Conservation (phyloP, 805 yeast species). For the Candida montana region DNA sequence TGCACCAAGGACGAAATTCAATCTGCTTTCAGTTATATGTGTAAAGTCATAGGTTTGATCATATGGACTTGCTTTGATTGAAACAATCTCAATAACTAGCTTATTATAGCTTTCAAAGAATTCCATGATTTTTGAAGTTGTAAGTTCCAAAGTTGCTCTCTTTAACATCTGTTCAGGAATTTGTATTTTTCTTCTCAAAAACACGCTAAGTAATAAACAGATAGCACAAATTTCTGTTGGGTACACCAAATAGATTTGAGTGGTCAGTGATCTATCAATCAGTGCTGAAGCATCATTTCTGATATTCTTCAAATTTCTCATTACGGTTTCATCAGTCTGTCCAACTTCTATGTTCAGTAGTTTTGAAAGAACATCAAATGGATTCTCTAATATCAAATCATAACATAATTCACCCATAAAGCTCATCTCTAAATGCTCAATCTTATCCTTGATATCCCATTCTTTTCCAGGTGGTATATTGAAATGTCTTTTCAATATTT, state of each 20-base stretch:
- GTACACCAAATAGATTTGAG: slow-evolving; percentile 17
- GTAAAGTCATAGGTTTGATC: not conserved
- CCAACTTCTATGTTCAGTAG: not conserved
- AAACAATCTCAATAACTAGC: not conserved
- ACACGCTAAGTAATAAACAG: slow-evolving; percentile 8
- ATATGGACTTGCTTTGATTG: not conserved
- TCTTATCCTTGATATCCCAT: slow-evolving; percentile 16
- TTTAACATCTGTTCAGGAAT: slow-evolving; percentile 15
- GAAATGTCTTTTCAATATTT: slow-evolving; percentile 4
- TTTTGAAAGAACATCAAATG: slow-evolving; percentile 7
- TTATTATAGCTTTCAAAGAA: slow-evolving; percentile 3
- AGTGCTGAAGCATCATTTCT: not conserved
- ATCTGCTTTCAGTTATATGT: not conserved
- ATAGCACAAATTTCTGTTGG: slow-evolving; percentile 7
- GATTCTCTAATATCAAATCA: slow-evolving; percentile 18
- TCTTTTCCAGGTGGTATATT: slow-evolving; percentile 2
- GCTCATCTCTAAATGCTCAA: slow-evolving; percentile 13
- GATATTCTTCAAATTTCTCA: not conserved
- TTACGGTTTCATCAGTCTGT: not conserved
- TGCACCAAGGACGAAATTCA: not conserved
- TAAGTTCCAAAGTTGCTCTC: not conserved
- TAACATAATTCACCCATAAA: slow-evolving; percentile 23
- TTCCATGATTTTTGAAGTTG: not conserved
- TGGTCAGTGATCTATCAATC: slow-evolving; percentile 4
- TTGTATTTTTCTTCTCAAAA: slow-evolving; percentile 1